Conservation (phyloP, 345 rosid genomes). For the Citrus australasica region DNA sequence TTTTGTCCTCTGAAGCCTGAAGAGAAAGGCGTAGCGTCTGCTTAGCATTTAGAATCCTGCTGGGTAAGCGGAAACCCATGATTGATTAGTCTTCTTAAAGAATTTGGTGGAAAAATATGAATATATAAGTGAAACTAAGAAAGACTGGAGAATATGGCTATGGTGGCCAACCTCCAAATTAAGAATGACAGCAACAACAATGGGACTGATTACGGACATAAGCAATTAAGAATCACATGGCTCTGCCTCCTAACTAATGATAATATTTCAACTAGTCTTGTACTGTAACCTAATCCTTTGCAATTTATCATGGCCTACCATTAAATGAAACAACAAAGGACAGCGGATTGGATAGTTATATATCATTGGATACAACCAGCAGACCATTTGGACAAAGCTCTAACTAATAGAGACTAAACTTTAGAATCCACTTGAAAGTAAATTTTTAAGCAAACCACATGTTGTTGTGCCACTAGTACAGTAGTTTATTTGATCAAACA, state of each 20-base stretch:
- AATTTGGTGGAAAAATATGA: background rate
- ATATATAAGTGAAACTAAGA: background rate
- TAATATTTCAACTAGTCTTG: background rate
- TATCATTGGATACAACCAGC: background rate
- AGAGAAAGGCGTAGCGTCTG: background rate
- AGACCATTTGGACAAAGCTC: background rate
- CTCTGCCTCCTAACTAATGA: background rate
- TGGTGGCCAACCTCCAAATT: background rate
- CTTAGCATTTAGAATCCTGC: background rate
- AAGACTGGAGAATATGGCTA: background rate
- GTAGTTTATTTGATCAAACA: background rate
- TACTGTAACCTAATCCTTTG: background rate
- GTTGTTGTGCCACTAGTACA: background rate
- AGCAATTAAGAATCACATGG: slow-evolving; percentile 9
- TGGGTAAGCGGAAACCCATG: slow-evolving; percentile 1
- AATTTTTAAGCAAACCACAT: background rate
- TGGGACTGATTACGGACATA: background rate
- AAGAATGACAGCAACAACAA: background rate
- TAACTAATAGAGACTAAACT: slow-evolving; percentile 1
- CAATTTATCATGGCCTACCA: slow-evolving; percentile 1
- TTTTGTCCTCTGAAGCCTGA: background rate
- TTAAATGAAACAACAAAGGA: background rate
- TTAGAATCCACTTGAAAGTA: background rate
- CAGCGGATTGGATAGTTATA: too few species aligned
- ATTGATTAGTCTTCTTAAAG: background rate